A percentile compares a stretch with the other conserved stretches of the same genome.
phyloP scores from a whole-genome alignment of 306 rosid genomes.

The Fagus crenata region DNA sequence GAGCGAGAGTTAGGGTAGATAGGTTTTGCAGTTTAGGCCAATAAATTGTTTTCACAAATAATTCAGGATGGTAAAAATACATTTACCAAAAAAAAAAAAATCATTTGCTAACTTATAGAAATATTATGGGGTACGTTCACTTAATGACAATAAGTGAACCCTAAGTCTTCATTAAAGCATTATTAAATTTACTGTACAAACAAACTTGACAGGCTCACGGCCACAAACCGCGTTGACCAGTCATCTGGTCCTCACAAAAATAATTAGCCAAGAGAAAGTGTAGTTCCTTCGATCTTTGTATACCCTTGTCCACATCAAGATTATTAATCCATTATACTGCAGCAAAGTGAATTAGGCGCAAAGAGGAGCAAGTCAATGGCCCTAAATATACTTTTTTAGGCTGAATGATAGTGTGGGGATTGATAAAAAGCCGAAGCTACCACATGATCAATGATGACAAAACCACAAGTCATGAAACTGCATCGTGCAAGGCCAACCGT shows the following conservation, averaged over 20 bases:
- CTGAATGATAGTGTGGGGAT: conserved; percentile 40
- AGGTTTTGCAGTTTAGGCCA: too few species aligned
- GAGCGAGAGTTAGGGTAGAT: too few species aligned
- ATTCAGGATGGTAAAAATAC: too few species aligned
- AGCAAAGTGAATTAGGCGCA: conserved; percentile 34
- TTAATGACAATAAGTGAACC: too few species aligned
- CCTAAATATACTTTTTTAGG: conserved; percentile 17
- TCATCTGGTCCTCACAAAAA: conserved; percentile 30
- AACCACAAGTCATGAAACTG: conserved; percentile 17
- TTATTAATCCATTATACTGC: conserved; percentile 39
- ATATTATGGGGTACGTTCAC: too few species aligned
- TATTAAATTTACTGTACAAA: too few species aligned
- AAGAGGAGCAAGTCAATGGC: conserved; percentile 42
- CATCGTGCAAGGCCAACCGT: conserved; percentile 15
- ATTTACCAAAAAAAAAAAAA: too few species aligned
- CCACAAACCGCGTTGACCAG: conserved; percentile 9
- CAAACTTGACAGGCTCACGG: too few species aligned
- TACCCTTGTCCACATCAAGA: conserved; percentile 33
- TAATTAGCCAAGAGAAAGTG: conserved; percentile 35
- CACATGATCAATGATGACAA: conserved; percentile 20
- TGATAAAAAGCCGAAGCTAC: conserved; percentile 27
- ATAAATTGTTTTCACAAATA: too few species aligned
- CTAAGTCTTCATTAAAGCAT: too few species aligned
- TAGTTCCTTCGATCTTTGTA: conserved; percentile 26
- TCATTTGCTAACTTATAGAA: too few species aligned